Evolutionary conservation across 140 eudicot genomes (phyloP).

Genomic region (Ambrosia hybrid): DNA sequence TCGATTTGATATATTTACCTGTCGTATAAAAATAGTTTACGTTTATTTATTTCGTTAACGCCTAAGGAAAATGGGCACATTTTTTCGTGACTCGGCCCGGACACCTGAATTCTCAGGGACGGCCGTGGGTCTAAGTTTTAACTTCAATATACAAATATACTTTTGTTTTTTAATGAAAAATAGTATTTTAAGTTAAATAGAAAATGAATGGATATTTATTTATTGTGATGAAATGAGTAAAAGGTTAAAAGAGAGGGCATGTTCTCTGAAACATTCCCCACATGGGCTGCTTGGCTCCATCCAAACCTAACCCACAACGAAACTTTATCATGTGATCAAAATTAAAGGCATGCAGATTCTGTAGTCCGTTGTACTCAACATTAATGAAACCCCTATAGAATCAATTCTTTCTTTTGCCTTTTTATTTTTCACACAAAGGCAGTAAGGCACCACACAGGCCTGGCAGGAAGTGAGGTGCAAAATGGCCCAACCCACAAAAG

Average conservation of each 20-base stretch:
- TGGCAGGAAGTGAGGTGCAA: neutral
- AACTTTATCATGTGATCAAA: conserved; percentile 24
- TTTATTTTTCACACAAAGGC: neutral
- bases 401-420: neutral
- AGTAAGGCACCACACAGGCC: too few relatives aligned
- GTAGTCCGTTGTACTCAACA: neutral
- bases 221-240: neutral
- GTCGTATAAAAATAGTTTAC: too few relatives aligned
- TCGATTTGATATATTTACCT: too few relatives aligned
- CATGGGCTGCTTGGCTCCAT: conserved; percentile 37
- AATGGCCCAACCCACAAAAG: neutral
- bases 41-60: too few relatives aligned
- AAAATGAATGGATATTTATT: conserved; percentile 2
- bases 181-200: too few relatives aligned
- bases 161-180: too few relatives aligned
- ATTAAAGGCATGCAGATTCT: conserved; percentile 10
- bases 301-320: conserved; percentile 24
- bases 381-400: neutral
- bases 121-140: too few relatives aligned
- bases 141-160: too few relatives aligned
- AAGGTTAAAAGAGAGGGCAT: conserved; percentile 26
- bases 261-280: conserved; percentile 30
- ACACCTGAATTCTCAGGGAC: too few relatives aligned
- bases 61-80: too few relatives aligned
- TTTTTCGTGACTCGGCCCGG: too few relatives aligned